These are phyloP conservation scores for Xylariomycetidae sp. DNA, from an alignment of 2,329 filamentous ascomycete genomes.

Conservation along the genomic window DNA sequence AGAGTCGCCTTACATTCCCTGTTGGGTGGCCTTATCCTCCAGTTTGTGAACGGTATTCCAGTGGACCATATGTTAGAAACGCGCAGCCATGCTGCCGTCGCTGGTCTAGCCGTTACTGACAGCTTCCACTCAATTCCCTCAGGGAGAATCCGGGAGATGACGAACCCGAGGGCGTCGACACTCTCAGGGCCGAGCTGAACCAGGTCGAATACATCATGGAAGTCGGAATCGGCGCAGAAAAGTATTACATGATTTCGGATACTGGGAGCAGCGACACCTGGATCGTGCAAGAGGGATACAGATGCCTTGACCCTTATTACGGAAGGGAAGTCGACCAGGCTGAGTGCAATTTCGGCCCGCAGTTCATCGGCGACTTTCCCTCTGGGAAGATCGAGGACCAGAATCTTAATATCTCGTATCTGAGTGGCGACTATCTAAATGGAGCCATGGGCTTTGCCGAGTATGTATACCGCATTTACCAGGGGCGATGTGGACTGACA, in stretches of 20 bases:
- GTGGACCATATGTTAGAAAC: slow-evolving; percentile 8
- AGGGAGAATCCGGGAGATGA: slow-evolving; percentile 11
- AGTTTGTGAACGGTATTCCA: slow-evolving; percentile 7
- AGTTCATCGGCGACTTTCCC: slow-evolving; percentile 24
- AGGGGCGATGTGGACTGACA: background rate
- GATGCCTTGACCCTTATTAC: slow-evolving; percentile 12
- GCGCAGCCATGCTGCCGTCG: slow-evolving; percentile 12
- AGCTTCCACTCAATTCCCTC: slow-evolving; percentile 14
- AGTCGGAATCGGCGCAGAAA: slow-evolving; percentile 18
- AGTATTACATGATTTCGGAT: slow-evolving; percentile 25
- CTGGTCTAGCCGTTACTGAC: slow-evolving; percentile 15
- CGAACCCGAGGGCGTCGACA: slow-evolving; percentile 16
- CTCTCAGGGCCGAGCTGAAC: slow-evolving; percentile 12
- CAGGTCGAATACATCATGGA: slow-evolving; percentile 27
- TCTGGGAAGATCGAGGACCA: slow-evolving; percentile 22
- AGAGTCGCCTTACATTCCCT: slow-evolving; percentile 7
- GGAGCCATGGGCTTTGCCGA: slow-evolving; percentile 27
- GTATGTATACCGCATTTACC: slow-evolving; percentile 10
- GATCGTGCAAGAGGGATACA: slow-evolving; percentile 5
- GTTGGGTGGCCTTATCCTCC: slow-evolving; percentile 7
- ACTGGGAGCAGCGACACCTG: slow-evolving; percentile 18
- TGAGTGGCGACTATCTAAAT: slow-evolving; percentile 21
- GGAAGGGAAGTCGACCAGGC: slow-evolving; percentile 10
- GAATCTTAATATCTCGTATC: slow-evolving; percentile 27
- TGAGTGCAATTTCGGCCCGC: slow-evolving; percentile 24